A percentile compares a stretch with the other conserved stretches of the same genome.
phyloP scores from a whole-genome alignment of 495 filamentous ascomycete species.

The Podospora anserina region DNA sequence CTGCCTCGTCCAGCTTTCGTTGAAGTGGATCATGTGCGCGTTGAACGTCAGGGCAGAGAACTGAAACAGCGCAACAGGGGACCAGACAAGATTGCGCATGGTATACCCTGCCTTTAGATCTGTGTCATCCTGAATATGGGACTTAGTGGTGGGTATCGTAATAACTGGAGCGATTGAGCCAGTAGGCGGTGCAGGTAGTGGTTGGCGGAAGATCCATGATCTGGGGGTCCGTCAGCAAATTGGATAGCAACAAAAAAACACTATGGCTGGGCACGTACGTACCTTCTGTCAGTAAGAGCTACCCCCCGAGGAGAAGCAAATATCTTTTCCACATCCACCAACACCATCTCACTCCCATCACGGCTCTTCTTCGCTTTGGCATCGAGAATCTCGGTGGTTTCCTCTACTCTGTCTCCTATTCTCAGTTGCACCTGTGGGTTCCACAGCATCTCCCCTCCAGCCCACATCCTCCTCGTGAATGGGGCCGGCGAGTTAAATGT shows the following conservation, averaged over 20 bases:
- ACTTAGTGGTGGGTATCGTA: conserved; percentile 13
- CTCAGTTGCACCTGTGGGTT: neutral
- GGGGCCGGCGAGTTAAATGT: conserved; percentile 57
- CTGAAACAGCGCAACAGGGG: conserved; percentile 59
- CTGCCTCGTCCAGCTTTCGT: conserved; percentile 53
- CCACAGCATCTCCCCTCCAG: conserved; percentile 60
- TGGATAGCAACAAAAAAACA: neutral
- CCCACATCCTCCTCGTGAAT: conserved; percentile 68
- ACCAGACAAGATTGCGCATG: conserved; percentile 45
- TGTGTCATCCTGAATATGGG: conserved; percentile 18
- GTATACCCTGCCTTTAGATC: conserved; percentile 10
- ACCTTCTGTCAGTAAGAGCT: conserved; percentile 55
- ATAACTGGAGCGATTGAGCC: conserved; percentile 13
- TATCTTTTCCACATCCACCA: conserved; percentile 61
- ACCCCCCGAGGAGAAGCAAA: conserved; percentile 50
- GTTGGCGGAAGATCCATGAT: conserved; percentile 57
- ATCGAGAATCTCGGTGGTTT: conserved; percentile 53
- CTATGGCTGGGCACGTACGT: neutral
- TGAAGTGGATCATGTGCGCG: conserved; percentile 70
- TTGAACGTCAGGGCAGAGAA: conserved; percentile 75
- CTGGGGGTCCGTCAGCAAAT: conserved; percentile 27
- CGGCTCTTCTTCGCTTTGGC: conserved; percentile 53
- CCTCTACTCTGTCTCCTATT: conserved; percentile 54
- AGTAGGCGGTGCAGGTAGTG: neutral
- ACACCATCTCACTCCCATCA: conserved; percentile 59